A percentile compares a stretch with the other conserved stretches of the same genome.
phyloP scores from a whole-genome alignment of 1,284 basidiomycete genomes.

The Trichosporon sp. region DNA sequence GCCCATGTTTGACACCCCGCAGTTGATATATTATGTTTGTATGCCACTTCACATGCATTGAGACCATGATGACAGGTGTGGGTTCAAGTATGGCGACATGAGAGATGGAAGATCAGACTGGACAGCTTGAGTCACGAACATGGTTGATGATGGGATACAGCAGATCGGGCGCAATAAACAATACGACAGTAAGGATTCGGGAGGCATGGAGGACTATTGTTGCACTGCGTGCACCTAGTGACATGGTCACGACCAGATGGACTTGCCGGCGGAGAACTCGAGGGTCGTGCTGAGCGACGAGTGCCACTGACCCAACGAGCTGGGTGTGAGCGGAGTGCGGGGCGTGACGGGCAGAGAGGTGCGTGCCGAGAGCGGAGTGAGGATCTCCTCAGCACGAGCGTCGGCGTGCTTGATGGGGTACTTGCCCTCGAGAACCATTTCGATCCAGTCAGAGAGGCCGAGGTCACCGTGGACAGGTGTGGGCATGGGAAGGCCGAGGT shows the following conservation, averaged over 20 bases:
- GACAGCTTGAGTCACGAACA: conserved; percentile 16
- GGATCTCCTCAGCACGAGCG: neutral
- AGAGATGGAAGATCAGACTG: neutral
- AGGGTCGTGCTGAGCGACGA: conserved; percentile 27
- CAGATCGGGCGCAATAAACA: neutral
- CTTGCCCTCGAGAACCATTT: conserved; percentile 9
- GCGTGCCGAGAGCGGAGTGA: neutral
- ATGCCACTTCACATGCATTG: conserved; percentile 20
- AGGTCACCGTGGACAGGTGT: neutral
- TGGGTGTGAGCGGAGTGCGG: conserved; percentile 5
- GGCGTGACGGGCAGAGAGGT: neutral
- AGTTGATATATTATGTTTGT: conserved; percentile 19
- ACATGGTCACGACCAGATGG: conserved; percentile 39
- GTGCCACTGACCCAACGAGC: neutral
- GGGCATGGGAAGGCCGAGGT: neutral
- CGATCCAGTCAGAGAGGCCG: conserved; percentile 19
- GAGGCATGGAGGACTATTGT: neutral
- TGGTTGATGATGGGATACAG: neutral
- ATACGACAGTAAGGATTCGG: neutral
- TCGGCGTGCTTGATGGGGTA: neutral
- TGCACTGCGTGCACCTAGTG: neutral
- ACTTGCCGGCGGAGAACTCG: conserved; percentile 44
- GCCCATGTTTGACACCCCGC: neutral
- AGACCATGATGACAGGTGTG: conserved; percentile 5
- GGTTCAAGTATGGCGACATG: neutral